phyloP scores from a whole-genome alignment of 2,329 filamentous ascomycete genomes.

The Fusarium torulosum region DNA sequence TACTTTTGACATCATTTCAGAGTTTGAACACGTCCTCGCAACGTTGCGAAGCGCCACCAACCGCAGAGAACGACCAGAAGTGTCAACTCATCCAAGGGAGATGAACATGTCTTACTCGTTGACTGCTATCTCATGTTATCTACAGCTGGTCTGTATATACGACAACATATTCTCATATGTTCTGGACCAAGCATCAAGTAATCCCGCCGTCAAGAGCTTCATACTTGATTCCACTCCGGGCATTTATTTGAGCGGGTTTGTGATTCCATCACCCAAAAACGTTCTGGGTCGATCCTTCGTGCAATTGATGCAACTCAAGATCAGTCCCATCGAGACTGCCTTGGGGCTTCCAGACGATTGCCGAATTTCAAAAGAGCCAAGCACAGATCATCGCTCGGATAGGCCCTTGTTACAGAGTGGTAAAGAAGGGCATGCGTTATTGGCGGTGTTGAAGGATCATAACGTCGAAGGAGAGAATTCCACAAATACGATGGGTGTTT shows the following conservation, averaged over 20 bases:
- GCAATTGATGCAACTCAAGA: background rate
- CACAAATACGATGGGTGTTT: background rate
- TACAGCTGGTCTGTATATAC: constrained; percentile 1
- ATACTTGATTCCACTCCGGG: background rate
- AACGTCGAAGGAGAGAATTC: background rate
- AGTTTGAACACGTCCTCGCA: background rate
- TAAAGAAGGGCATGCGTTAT: background rate
- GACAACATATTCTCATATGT: background rate
- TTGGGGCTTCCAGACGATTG: background rate
- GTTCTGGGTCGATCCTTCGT: background rate
- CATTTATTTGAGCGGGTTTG: background rate
- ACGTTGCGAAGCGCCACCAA: background rate
- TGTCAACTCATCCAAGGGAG: background rate
- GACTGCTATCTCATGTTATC: background rate
- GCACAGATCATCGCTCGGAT: background rate
- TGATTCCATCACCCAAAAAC: background rate
- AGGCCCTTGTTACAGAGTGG: background rate
- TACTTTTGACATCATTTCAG: constrained; percentile 3
- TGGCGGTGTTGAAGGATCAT: background rate
- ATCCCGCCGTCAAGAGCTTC: background rate
- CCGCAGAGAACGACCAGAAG: background rate
- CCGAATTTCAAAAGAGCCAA: background rate
- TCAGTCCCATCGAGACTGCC: background rate
- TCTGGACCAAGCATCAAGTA: constrained; percentile 4
- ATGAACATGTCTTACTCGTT: background rate